Percentiles rank a stretch among this genome's conserved stretches.
Conservation (phyloP, 305 asterid genomes). For the Solanum hybrid region DNA sequence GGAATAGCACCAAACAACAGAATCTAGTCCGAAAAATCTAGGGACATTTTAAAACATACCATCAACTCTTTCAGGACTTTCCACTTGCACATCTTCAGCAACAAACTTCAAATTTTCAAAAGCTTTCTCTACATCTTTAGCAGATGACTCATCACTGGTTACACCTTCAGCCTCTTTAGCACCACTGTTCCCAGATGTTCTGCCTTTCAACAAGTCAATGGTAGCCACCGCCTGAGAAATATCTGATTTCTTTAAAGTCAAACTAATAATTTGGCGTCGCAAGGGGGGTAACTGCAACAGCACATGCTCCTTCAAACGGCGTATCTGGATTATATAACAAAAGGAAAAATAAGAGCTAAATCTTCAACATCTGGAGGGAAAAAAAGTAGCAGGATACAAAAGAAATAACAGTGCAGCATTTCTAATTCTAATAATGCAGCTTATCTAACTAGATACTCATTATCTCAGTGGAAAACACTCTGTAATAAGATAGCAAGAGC, state of each 20-base stretch:
- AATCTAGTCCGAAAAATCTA: neutral
- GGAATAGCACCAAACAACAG: neutral
- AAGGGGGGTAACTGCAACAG: slow-evolving; percentile 81
- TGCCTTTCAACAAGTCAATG: slow-evolving; percentile 36
- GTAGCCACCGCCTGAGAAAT: slow-evolving; percentile 56
- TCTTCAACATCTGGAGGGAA: neutral
- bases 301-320: slow-evolving; percentile 90
- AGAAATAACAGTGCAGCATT: neutral
- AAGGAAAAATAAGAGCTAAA: neutral
- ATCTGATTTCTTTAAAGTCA: slow-evolving; percentile 62
- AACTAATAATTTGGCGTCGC: slow-evolving; percentile 75
- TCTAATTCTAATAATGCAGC: neutral
- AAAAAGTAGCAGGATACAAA: neutral
- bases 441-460: neutral
- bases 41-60: neutral
- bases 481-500: neutral
- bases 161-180: slow-evolving; percentile 38
- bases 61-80: slow-evolving; percentile 1
- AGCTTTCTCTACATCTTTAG: neutral
- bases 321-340: slow-evolving; percentile 43
- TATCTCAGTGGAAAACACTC: neutral
- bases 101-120: slow-evolving; percentile 2
- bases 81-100: neutral
- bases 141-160: slow-evolving; percentile 10
- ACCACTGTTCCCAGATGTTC: slow-evolving; percentile 31